A percentile compares a stretch with the other conserved stretches of the same genome.
phyloP scores from a whole-genome alignment of 257 asterid genomes.

The Solanum virginianum region DNA sequence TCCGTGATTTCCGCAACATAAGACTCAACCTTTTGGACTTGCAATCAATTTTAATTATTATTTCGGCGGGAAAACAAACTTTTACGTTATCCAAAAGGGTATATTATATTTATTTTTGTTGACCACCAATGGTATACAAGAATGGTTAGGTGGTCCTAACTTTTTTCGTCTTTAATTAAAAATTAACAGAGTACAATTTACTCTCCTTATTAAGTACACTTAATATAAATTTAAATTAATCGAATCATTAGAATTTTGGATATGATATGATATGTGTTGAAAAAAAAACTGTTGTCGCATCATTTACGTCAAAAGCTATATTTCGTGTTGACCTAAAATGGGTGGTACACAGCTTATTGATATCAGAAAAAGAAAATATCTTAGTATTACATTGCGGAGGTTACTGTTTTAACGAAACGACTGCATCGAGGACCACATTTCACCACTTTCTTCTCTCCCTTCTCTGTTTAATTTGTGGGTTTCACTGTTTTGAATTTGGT shows the following conservation, averaged over 20 bases:
- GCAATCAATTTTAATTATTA: not conserved
- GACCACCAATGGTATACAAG: not conserved
- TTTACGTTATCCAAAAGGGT: not conserved
- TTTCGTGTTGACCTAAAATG: not conserved
- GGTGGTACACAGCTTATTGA: not conserved
- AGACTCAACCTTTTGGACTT: not conserved
- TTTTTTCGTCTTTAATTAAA: not conserved
- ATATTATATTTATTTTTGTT: not conserved
- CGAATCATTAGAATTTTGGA: not conserved
- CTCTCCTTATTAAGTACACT: not conserved
- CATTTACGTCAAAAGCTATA: not conserved
- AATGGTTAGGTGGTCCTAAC: not conserved
- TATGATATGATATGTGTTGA: not conserved
- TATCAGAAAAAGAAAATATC: not conserved
- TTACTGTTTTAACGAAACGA: not conserved
- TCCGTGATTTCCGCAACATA: constrained; percentile 20
- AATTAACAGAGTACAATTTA: not conserved
- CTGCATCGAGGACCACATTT: not conserved
- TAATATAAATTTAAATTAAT: not conserved
- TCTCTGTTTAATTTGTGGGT: not conserved
- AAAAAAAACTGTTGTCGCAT: not conserved
- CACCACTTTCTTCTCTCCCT: not conserved
- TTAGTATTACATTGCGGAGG: not conserved
- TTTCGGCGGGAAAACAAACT: not conserved
- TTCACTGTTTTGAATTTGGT: not conserved